Conservation (phyloP, 2,329 filamentous ascomycete genomes). For the Cercospora canescens region DNA sequence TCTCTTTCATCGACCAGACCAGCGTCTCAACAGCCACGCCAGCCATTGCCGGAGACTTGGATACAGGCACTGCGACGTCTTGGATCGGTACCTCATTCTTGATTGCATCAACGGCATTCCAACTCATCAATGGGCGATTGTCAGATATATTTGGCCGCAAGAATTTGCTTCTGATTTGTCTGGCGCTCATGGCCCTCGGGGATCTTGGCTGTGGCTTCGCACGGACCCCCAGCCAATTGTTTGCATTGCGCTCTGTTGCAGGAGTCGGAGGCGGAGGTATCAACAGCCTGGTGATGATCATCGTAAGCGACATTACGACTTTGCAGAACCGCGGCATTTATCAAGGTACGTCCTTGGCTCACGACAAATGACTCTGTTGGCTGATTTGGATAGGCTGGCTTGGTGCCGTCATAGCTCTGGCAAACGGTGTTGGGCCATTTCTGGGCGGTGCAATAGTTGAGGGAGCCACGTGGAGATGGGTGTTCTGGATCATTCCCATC, state of each 20-base stretch:
- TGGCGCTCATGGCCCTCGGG: constrained; percentile 55
- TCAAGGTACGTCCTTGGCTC: constrained; percentile 30
- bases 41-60: constrained; percentile 38
- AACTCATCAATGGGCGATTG: constrained; percentile 61
- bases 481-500: constrained; percentile 48
- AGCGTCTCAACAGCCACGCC: constrained; percentile 49
- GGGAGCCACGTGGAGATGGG: constrained; percentile 45
- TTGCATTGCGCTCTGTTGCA: constrained; percentile 60
- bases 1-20: constrained; percentile 55
- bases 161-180: constrained; percentile 55
- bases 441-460: constrained; percentile 49
- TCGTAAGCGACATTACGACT: constrained; percentile 61
- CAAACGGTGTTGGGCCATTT: constrained; percentile 51
- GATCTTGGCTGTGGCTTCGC: constrained; percentile 62
- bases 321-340: constrained; percentile 59
- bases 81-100: constrained; percentile 57
- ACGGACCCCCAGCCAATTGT: constrained; percentile 58
- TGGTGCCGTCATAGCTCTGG: constrained; percentile 46
- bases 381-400: constrained; percentile 31
- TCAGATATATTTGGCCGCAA: constrained; percentile 50
- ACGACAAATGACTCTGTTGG: not conserved
- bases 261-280: constrained; percentile 65
- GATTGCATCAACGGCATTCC: constrained; percentile 62
- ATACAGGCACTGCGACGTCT: constrained; percentile 50
- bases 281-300: constrained; percentile 60